Conservation (phyloP, 2,329 filamentous ascomycete genomes). For the Ophiostoma quercus region DNA sequence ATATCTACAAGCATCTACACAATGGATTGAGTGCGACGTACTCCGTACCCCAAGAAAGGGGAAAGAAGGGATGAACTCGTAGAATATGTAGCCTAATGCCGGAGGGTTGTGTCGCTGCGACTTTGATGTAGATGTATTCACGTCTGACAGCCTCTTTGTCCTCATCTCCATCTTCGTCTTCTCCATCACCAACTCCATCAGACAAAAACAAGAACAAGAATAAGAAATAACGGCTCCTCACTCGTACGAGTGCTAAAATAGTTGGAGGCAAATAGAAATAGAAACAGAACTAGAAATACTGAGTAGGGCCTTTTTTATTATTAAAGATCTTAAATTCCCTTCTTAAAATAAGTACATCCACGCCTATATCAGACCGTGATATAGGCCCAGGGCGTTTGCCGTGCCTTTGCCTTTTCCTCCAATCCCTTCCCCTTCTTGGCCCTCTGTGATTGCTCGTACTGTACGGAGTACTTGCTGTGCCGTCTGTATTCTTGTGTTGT, state of each 20-base stretch:
- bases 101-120: neutral
- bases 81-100: neutral
- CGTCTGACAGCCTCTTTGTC: neutral
- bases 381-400: neutral
- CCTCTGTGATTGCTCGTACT: neutral
- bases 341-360: slow-evolving; percentile 12
- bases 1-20: neutral
- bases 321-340: neutral
- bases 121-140: neutral
- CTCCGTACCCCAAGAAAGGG: slow-evolving; percentile 2
- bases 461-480: neutral
- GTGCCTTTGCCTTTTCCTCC: neutral
- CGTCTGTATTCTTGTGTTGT: neutral
- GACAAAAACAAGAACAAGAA: neutral
- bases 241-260: slow-evolving; percentile 4
- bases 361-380: neutral
- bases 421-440: neutral
- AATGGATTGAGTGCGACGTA: neutral
- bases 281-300: neutral
- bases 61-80: neutral
- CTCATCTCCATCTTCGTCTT: neutral
- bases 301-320: neutral
- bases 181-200: neutral
- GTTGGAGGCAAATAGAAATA: slow-evolving; percentile 4
- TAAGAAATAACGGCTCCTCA: neutral